These are phyloP conservation scores for Verticillium isaacii DNA, from an alignment of 2,329 filamentous ascomycete species.

Conservation along the genomic window DNA sequence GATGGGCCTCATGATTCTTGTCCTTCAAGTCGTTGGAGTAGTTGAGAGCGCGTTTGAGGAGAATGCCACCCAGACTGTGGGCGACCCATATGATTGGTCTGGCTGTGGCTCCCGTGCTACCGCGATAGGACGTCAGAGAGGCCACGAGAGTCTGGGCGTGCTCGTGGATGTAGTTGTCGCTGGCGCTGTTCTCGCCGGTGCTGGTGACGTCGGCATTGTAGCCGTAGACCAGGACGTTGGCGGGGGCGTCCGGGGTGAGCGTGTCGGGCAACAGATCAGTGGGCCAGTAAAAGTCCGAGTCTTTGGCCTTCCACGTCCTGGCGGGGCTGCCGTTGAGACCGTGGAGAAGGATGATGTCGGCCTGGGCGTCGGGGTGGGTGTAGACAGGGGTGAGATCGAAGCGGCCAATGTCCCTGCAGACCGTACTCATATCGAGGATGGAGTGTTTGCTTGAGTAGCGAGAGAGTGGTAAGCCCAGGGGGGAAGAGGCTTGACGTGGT, in stretches of 20 bases:
- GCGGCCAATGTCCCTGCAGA: constrained; percentile 45
- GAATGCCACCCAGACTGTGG: constrained; percentile 68
- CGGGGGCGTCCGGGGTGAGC: constrained; percentile 43
- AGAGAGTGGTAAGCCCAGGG: neutral
- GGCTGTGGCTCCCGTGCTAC: constrained; percentile 45
- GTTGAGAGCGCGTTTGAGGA: constrained; percentile 66
- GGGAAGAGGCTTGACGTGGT: too few species aligned
- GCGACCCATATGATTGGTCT: constrained; percentile 73
- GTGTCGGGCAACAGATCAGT: constrained; percentile 59
- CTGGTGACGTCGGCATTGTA: constrained; percentile 63
- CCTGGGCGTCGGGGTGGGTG: constrained; percentile 52
- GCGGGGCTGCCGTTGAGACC: constrained; percentile 53
- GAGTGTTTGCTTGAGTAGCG: too few species aligned
- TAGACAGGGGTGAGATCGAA: constrained; percentile 58
- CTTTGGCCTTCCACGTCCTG: constrained; percentile 51
- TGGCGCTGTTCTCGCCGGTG: constrained; percentile 46
- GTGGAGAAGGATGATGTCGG: constrained; percentile 55
- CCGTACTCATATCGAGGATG: constrained; percentile 16
- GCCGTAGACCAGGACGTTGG: constrained; percentile 66
- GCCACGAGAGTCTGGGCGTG: constrained; percentile 67
- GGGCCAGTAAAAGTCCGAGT: constrained; percentile 63
- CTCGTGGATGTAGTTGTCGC: constrained; percentile 63
- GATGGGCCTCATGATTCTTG: constrained; percentile 57
- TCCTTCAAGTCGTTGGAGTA: constrained; percentile 59
- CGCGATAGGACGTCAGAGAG: constrained; percentile 58